Base-by-base conservation (phyloP, 805 yeast genomes). In the Starmerella scarabaei region DNA sequence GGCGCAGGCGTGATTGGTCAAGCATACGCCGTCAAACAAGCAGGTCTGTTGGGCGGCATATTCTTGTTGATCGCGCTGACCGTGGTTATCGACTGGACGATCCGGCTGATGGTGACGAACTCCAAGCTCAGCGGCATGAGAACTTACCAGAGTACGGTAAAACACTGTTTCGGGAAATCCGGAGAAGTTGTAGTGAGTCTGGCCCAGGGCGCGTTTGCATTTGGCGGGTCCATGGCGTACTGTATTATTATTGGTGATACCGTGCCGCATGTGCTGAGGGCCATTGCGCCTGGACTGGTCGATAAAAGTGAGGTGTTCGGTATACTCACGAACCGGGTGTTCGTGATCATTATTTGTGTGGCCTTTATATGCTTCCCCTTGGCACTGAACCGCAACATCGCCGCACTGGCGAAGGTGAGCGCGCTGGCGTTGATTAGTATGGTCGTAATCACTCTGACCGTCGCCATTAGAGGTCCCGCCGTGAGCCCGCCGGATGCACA, bases 1-100 rank as follows among this genome's bases (percentile, higher is more conserved):
- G 97, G 97, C 0, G 96, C 97, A 0, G 97, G 97, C 2, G 82
- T 88, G 39, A 83, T 88, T 24, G 94, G 96, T 1, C 93, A 85
- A 48, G 93, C 97, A 2, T 80, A 77, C 48, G 95, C 96, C 0
- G 73, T 86, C 53, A 66, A 70, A 34, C 82, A 85, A 52, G 69
- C 82, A 16, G 97, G 97, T 0, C 58, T 88, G 3, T 42, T 77
- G 0, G 84, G 88, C 0, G 93, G 94, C 3, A 53, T 77, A 1
- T 18, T 83, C 2, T 67, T 76, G 5, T 66, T 84, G 55, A 52
- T 74, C 0, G 52, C 70, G 0, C 60, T 88, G 40, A 75, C 93
- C 0, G 43, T 76, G 2, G 64, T 84, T 14, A 83, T 85, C 11
- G 96, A 88, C 60, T 86, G 95, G 91, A 86, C 97, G 0, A 64